These are phyloP conservation scores for Senna siamea DNA, from an alignment of 306 rosid genomes.

Conservation along the genomic window DNA sequence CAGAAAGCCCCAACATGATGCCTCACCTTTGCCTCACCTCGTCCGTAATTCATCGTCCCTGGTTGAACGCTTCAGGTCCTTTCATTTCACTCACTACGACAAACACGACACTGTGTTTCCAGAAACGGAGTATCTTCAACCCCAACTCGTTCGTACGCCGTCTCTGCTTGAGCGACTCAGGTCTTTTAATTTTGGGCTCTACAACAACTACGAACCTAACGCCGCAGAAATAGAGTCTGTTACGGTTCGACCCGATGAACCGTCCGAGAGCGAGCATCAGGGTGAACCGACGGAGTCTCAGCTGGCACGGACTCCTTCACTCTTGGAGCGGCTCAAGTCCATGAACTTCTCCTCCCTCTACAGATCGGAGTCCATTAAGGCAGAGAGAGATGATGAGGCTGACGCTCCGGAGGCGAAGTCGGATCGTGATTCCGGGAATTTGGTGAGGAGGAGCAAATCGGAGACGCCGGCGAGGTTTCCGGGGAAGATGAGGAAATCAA, in stretches of 20 bases:
- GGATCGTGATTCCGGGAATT: conserved; percentile 2
- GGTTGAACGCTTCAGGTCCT: conserved; percentile 52
- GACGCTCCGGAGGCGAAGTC: neutral
- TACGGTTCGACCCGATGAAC: neutral
- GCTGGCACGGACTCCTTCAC: conserved; percentile 50
- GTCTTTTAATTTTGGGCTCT: neutral
- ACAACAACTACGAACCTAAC: conserved; percentile 29
- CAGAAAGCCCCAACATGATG: neutral
- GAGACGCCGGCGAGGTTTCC: conserved; percentile 7
- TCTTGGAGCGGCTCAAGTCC: conserved; percentile 57
- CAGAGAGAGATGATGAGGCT: conserved; percentile 21
- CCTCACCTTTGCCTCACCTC: conserved; percentile 20
- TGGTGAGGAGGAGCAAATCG: conserved; percentile 50
- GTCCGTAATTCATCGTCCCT: conserved; percentile 55
- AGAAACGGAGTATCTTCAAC: neutral
- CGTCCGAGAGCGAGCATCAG: no score
- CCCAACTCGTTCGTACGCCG: neutral
- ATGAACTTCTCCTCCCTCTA: conserved; percentile 39
- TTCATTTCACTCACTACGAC: conserved; percentile 39
- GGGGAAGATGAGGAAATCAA: conserved; percentile 55
- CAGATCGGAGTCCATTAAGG: conserved; percentile 38
- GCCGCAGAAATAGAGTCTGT: neutral
- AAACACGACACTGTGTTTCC: neutral
- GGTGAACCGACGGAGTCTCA: neutral
- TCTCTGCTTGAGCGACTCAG: neutral